Evolutionary conservation across 2,329 filamentous ascomycete genomes (phyloP).

Genomic region (Coleophoma cylindrospora): DNA sequence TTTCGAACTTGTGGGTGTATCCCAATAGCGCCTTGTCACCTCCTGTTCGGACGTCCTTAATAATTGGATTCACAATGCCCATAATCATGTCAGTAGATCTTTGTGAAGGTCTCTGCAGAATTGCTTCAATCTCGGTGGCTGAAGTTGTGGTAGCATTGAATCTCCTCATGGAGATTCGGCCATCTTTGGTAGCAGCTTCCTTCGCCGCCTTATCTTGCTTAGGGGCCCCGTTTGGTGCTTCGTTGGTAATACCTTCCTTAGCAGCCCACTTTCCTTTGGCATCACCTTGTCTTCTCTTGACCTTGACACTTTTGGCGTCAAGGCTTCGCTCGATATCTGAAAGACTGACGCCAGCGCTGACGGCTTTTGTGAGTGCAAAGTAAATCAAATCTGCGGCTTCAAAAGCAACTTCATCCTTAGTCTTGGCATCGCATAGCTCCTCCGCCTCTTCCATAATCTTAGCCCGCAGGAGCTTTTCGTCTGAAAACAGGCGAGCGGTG

Average conservation of each 20-base stretch:
- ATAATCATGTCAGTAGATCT: conserved; percentile 93
- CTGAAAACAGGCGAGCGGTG: conserved; percentile 87
- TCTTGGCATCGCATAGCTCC: conserved; percentile 83
- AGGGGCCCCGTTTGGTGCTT: conserved; percentile 19
- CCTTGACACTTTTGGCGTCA: conserved; percentile 91
- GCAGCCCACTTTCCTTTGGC: conserved; percentile 91
- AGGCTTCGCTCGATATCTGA: conserved; percentile 89
- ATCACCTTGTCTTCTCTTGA: conserved; percentile 88
- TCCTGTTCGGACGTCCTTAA: conserved; percentile 75
- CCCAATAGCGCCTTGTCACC: conserved; percentile 86
- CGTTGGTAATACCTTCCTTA: conserved; percentile 62
- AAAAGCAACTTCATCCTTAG: conserved; percentile 80
- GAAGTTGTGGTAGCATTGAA: conserved; percentile 64
- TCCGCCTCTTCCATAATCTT: conserved; percentile 99
- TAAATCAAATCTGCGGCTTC: conserved; percentile 95
- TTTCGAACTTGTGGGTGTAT: conserved; percentile 98
- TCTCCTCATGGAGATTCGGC: conserved; percentile 77
- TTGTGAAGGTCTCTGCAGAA: conserved; percentile 84
- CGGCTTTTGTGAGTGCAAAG: conserved; percentile 88
- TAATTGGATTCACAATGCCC: conserved; percentile 85
- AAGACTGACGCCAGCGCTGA: conserved; percentile 77
- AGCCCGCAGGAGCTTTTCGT: conserved; percentile 80
- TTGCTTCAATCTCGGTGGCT: conserved; percentile 61
- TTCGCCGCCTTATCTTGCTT: conserved; percentile 35
- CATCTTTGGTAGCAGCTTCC: conserved; percentile 38